A percentile compares a stretch with the other conserved stretches of the same genome.
phyloP scores from a whole-genome alignment of 257 asterid species.

The Solanum bulbocastanum region DNA sequence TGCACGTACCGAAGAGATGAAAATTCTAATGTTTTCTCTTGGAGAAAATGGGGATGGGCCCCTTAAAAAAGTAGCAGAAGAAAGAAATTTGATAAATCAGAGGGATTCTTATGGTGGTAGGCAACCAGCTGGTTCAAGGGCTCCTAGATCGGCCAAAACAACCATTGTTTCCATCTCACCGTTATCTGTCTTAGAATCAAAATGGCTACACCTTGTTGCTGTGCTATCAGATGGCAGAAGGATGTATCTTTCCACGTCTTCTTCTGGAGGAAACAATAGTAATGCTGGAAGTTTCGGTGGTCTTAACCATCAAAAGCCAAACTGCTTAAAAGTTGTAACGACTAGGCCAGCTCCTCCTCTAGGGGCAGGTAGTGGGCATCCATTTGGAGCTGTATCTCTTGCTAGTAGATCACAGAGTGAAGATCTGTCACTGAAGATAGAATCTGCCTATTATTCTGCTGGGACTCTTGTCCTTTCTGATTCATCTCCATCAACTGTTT shows the following conservation, averaged over 20 bases:
- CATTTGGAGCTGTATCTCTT: constrained; percentile 71
- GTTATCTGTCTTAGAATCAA: constrained; percentile 74
- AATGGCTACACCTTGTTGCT: constrained; percentile 91
- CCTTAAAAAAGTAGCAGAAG: constrained; percentile 86
- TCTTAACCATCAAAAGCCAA: constrained; percentile 50
- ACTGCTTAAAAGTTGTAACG: constrained; percentile 86
- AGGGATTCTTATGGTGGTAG: constrained; percentile 77
- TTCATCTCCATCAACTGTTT: constrained; percentile 72
- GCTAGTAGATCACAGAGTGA: constrained; percentile 84
- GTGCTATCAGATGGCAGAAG: constrained; percentile 94
- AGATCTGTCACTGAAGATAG: constrained; percentile 78
- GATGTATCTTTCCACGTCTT: constrained; percentile 86
- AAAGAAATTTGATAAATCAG: constrained; percentile 80
- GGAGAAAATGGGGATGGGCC: constrained; percentile 83
- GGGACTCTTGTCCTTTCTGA: constrained; percentile 86
- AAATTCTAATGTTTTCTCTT: constrained; percentile 78
- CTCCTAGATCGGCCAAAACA: constrained; percentile 52
- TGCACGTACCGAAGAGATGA: constrained; percentile 93
- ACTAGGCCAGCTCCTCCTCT: constrained; percentile 96
- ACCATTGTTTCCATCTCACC: constrained; percentile 85
- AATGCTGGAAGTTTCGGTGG: constrained; percentile 60
- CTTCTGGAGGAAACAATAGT: constrained; percentile 67
- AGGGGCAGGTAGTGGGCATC: constrained; percentile 72
- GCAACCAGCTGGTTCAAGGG: constrained; percentile 63
- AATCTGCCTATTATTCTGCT: constrained; percentile 76